Base-by-base conservation (phyloP, 805 yeast species). In the Yarrowia phangngaensis region DNA sequence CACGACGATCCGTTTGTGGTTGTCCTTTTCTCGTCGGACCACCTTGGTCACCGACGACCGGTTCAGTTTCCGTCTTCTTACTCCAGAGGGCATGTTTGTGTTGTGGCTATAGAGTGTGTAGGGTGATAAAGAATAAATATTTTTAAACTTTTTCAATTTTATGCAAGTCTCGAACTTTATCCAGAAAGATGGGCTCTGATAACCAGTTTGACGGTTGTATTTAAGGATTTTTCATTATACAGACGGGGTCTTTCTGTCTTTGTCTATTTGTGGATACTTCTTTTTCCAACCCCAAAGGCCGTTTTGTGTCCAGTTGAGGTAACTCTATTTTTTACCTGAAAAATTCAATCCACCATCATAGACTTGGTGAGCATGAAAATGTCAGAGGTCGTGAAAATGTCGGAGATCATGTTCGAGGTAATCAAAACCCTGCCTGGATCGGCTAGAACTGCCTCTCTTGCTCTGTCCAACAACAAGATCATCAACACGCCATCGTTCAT, bases 41-140 rank as follows among this genome's bases (percentile, higher is more conserved):
- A 75, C 78, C 66, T 84, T 86, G 56, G 72, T 70, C 54, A 79
- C 75, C 51, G 86, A 75, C 28, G 90, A 79, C 55, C 82, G 78
- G 50, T 79, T 78, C 78, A 80, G 80, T 78, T 82, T 84, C 74
- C 94, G 80, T 70, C 79, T 80, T 72, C 97, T 80, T 16, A 89
- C 95, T 28, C 70, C 70, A 33, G 66, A 53, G 6, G 68, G 68
- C 69, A 65, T 64, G 31, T 49, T 58, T 4, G 24, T 22, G 11
- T 15, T 7, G 24, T 13, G n/a, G n/a, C n/a, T n/a, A n/a, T 26
- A 15, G 45, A 17, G 22, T 36, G 14, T 36, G 45, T 23, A 6
- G 17, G 20, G 20, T 20, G 15, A n/a, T 36, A 23, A 4, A n/a
- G 23, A 17, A 26, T 17, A 36, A 26, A 36, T 36, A 26, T 36